Conservation (phyloP, 345 rosid genomes). For the Noccaea bulbosa region DNA sequence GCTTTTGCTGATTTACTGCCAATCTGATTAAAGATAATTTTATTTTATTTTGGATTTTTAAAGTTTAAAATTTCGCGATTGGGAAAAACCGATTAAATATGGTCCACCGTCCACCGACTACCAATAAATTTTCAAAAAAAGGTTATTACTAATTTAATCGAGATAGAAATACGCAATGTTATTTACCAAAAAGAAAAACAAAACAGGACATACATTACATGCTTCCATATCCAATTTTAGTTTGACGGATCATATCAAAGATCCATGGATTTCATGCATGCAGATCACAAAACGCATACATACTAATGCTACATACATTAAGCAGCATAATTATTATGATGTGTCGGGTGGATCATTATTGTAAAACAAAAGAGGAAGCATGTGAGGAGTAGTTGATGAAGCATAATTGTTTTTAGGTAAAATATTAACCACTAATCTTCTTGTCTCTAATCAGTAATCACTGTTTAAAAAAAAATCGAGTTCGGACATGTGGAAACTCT, state of each 20-base stretch:
- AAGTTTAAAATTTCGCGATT: neutral
- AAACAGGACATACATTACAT: neutral
- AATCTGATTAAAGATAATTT: conserved; percentile 15
- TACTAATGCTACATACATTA: neutral
- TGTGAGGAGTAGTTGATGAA: conserved; percentile 28
- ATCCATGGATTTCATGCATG: conserved; percentile 9
- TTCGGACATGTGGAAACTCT: conserved; percentile 29
- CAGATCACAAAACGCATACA: conserved; percentile 10
- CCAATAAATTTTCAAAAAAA: neutral
- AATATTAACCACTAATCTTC: conserved; percentile 24
- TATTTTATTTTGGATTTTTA: neutral
- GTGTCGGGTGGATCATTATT: neutral
- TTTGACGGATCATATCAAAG: neutral
- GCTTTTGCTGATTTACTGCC: conserved; percentile 31
- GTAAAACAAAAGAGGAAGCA: conserved; percentile 18
- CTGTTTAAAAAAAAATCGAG: neutral
- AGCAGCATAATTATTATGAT: conserved; percentile 19
- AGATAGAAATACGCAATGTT: neutral
- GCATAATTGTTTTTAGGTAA: conserved; percentile 15
- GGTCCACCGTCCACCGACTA: conserved; percentile 32
- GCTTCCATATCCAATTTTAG: neutral
- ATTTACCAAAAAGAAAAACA: neutral
- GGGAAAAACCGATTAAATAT: neutral
- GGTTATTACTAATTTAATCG: neutral
- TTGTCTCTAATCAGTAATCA: conserved; percentile 8